Conservation (phyloP, 148 eudicot genomes). For the Diospyros kaki region DNA sequence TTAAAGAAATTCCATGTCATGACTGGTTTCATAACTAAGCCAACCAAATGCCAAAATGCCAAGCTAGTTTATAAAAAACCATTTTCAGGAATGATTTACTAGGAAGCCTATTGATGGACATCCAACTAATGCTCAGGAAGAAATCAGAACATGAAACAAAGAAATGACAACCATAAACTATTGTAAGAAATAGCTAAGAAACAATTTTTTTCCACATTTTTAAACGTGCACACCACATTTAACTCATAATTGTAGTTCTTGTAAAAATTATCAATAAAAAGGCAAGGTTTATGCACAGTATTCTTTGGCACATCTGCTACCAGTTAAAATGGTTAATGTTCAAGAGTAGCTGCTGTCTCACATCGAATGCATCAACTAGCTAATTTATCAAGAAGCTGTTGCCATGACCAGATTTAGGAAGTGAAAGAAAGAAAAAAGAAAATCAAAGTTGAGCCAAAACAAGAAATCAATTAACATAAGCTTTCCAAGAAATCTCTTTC, state of each 20-base stretch:
- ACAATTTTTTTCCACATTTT: neutral
- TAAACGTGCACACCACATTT: neutral
- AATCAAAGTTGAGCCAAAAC: neutral
- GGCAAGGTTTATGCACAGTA: neutral
- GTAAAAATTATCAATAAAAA: neutral
- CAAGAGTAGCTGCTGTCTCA: neutral
- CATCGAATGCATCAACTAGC: too few species aligned
- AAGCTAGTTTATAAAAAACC: too few species aligned
- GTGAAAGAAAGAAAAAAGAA: too few species aligned
- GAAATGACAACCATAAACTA: neutral
- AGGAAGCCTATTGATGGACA: too few species aligned
- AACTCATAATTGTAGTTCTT: neutral
- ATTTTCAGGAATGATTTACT: too few species aligned
- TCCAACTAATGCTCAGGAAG: too few species aligned
- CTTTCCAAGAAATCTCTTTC: neutral
- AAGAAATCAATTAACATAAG: neutral
- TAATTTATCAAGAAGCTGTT: too few species aligned
- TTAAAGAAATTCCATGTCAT: conserved; percentile 1
- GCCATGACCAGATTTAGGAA: too few species aligned
- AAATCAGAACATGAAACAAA: neutral
- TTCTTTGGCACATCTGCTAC: neutral
- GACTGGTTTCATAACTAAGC: neutral
- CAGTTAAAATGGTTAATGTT: neutral
- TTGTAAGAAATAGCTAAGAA: neutral
- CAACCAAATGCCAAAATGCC: too few species aligned